These are phyloP conservation scores for Tetrapyrgos nigripes DNA, from an alignment of 1,284 basidiomycete species.

Conservation along the genomic window DNA sequence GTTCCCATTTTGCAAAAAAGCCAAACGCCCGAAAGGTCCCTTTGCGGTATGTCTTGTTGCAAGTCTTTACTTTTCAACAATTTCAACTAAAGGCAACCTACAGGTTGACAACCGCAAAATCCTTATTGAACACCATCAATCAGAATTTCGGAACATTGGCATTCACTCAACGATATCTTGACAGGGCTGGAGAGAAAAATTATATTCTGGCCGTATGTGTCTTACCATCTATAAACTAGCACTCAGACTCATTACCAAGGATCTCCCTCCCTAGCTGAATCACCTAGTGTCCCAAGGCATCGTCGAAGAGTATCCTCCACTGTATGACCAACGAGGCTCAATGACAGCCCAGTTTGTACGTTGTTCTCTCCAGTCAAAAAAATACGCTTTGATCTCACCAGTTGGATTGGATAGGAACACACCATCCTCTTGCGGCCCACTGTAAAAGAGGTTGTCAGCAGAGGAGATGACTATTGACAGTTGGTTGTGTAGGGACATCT, in stretches of 20 bases:
- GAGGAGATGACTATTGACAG: slow-evolving; percentile 93
- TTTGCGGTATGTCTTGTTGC: slow-evolving; percentile 64
- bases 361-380: slow-evolving; percentile 18
- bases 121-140: slow-evolving; percentile 88
- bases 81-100: not conserved
- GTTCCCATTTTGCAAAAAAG: slow-evolving; percentile 90
- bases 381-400: not conserved
- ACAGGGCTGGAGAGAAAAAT: slow-evolving; percentile 92
- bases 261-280: slow-evolving; percentile 70
- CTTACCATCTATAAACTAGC: not conserved
- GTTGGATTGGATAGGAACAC: slow-evolving; percentile 72
- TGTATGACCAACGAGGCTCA: slow-evolving; percentile 80
- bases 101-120: slow-evolving; percentile 87
- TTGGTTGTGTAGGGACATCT: not conserved
- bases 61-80: not conserved
- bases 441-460: slow-evolving; percentile 92
- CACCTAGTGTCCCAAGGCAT: slow-evolving; percentile 91
- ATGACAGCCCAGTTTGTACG: slow-evolving; percentile 96
- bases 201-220: slow-evolving; percentile 87
- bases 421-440: slow-evolving; percentile 93
- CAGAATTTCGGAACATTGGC: slow-evolving; percentile 95
- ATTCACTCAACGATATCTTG: slow-evolving; percentile 95
- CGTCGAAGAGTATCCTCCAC: slow-evolving; percentile 92
- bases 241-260: not conserved
- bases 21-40: slow-evolving; percentile 74